Conservation (phyloP, 1,139 yeast genomes). For the Geotrichum carabidarum region DNA sequence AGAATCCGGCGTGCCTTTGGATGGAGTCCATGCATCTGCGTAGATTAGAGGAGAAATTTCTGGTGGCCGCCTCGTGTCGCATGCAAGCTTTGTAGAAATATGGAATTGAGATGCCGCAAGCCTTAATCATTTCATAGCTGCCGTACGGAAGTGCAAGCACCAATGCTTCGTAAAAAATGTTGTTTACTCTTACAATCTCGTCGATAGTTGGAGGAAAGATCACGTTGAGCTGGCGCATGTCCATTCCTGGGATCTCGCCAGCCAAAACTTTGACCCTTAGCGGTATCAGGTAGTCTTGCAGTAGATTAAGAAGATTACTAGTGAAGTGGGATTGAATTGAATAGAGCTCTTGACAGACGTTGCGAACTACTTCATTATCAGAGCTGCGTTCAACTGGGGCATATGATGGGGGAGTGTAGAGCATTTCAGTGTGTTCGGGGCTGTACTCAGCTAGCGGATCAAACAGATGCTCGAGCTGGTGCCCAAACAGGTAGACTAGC, state of each 20-base stretch:
- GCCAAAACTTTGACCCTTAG: constrained; percentile 64
- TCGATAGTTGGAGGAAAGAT: constrained; percentile 93
- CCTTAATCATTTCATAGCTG: constrained; percentile 66
- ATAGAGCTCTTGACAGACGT: constrained; percentile 62
- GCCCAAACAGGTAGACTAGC: constrained; percentile 70
- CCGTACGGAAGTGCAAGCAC: constrained; percentile 65
- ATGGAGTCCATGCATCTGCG: constrained; percentile 27
- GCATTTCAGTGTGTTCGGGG: constrained; percentile 74
- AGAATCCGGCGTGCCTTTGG: constrained; percentile 22
- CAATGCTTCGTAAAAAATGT: constrained; percentile 72
- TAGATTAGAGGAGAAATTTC: constrained; percentile 47
- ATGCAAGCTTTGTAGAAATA: constrained; percentile 88
- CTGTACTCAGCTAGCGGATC: constrained; percentile 88
- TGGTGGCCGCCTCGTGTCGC: constrained; percentile 88
- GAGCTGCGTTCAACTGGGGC: constrained; percentile 24
- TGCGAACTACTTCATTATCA: constrained; percentile 33
- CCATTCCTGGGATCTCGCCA: constrained; percentile 44
- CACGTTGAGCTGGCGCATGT: constrained; percentile 62
- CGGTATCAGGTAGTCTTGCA: constrained; percentile 76
- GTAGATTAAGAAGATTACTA: constrained; percentile 60
- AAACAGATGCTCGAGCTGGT: constrained; percentile 79
- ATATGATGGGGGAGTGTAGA: constrained; percentile 51
- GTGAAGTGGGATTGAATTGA: constrained; percentile 71
- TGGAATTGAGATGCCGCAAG: constrained; percentile 75
- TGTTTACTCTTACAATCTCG: constrained; percentile 83